Percentiles rank a stretch among this genome's conserved stretches.
Evolutionary conservation across 257 asterid species (phyloP).

Genomic region (Leonotis leonurus): DNA sequence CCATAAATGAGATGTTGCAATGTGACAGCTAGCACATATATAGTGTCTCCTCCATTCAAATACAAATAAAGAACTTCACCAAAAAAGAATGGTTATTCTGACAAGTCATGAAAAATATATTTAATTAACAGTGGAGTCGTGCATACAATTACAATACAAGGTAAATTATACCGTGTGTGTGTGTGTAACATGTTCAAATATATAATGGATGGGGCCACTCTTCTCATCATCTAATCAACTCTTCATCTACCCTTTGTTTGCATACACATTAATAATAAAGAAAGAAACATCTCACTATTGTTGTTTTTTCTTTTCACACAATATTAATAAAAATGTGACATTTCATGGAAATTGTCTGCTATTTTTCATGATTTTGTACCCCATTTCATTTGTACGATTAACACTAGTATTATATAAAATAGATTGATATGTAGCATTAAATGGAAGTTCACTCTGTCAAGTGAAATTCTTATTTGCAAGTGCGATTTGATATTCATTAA

Average conservation of each 20-base stretch:
- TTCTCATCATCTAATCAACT: neutral
- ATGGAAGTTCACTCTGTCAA: no score
- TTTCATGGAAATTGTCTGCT: neutral
- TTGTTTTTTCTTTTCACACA: slow-evolving; percentile 1
- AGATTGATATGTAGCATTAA: no score
- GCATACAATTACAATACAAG: neutral
- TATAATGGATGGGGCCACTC: slow-evolving; percentile 10
- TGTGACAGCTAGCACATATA: slow-evolving; percentile 13
- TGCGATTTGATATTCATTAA: slow-evolving; percentile 4
- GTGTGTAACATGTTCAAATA: no score
- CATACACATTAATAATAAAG: neutral
- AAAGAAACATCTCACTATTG: neutral
- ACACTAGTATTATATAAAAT: no score
- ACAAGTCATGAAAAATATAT: slow-evolving; percentile 7
- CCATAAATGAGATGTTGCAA: neutral
- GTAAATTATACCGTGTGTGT: neutral
- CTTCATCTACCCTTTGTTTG: neutral
- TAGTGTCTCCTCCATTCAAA: no score
- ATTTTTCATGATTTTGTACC: slow-evolving; percentile 19
- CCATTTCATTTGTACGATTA: no score
- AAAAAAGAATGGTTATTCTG: slow-evolving; percentile 21
- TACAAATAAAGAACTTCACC: slow-evolving; percentile 5
- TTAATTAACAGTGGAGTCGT: neutral
- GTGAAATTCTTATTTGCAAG: neutral
- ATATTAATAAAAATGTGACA: neutral